phyloP scores from a whole-genome alignment of 2,329 filamentous ascomycete genomes.

The Elsinoe batatas region DNA sequence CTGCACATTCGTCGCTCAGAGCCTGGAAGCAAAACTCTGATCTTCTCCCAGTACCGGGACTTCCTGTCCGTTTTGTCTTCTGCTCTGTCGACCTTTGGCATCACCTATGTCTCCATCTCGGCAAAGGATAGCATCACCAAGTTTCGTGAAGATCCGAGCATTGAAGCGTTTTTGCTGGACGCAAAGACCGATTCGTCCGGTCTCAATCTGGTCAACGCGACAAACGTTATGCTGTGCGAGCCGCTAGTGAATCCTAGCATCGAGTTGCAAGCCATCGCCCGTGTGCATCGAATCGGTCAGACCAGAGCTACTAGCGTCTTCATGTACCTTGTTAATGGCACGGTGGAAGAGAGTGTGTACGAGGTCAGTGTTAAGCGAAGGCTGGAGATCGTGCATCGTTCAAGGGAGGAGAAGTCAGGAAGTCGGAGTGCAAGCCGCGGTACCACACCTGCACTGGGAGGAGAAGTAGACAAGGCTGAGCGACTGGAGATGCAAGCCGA shows the following conservation, averaged over 20 bases:
- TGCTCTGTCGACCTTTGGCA: conserved; percentile 62
- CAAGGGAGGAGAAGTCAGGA: conserved; percentile 4
- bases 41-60: conserved; percentile 86
- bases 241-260: conserved; percentile 87
- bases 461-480: conserved; percentile 71
- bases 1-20: conserved; percentile 77
- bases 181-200: conserved; percentile 82
- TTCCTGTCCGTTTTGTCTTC: conserved; percentile 65
- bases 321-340: conserved; percentile 86
- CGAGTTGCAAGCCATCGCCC: conserved; percentile 87
- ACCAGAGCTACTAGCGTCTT: conserved; percentile 81
- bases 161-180: conserved; percentile 81
- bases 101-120: conserved; percentile 50
- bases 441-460: conserved; percentile 35
- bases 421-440: conserved; percentile 23
- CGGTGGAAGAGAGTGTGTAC: conserved; percentile 87
- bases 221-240: conserved; percentile 88
- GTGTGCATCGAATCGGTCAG: conserved; percentile 91
- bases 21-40: conserved; percentile 77
- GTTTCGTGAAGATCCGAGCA: conserved; percentile 64
- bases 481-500: conserved; percentile 72
- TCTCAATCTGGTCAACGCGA: conserved; percentile 84
- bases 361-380: conserved; percentile 71
- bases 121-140: conserved; percentile 59
- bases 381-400: conserved; percentile 58